Base-by-base conservation (phyloP, 2,329 filamentous ascomycete species). In the Grosmannia clavigera region DNA sequence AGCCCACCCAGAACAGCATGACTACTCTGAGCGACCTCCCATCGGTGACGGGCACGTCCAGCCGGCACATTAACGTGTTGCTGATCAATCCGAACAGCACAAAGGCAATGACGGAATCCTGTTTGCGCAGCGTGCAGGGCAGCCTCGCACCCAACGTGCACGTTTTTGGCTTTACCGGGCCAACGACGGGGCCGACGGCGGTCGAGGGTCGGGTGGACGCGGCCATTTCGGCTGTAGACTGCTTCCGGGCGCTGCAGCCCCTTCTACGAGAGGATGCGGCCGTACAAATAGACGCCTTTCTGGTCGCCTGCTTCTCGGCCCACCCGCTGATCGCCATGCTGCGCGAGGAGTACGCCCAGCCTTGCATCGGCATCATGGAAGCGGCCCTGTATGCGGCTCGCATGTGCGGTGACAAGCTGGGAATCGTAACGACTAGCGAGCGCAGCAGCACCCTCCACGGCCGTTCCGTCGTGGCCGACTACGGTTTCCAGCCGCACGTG, bases 41-140 rank as follows among this genome's bases (percentile, higher is more conserved):
- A 6, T 58, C 35, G 2, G 57, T 54, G 22, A 43, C 51, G 22
- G 51, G 57, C 31, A 38, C 35, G 10, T 54, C 38, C n/a, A 33
- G 27, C 9, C 35, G 57, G 33, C 33, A 46, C 3, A 70, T 69
- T 62, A 71, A 66, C 60, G 79, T 84, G 61, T 75, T 85, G 48
- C 72, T 85, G 63, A 81, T 85, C 72, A 85, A 86, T 67, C 82
- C 83, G 25, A 85, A 85, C 68, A 82, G 80, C 12, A 82, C 78
- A 1, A 64, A 71, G 63, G 73, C 74, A 57, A 85, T 85, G 80
- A 85, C 82, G 27, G 71, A 79, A 40, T 75, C 74, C 51, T 80
- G 77, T 67, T 67, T 81, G 1, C 67, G 70, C 14, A 74, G 74
- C 55, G 66, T 79, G 16, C 60, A 69, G 31, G 66, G 71, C 1